phyloP scores from a whole-genome alignment of 805 yeast species.

The Teunomyces aglyptinius region DNA sequence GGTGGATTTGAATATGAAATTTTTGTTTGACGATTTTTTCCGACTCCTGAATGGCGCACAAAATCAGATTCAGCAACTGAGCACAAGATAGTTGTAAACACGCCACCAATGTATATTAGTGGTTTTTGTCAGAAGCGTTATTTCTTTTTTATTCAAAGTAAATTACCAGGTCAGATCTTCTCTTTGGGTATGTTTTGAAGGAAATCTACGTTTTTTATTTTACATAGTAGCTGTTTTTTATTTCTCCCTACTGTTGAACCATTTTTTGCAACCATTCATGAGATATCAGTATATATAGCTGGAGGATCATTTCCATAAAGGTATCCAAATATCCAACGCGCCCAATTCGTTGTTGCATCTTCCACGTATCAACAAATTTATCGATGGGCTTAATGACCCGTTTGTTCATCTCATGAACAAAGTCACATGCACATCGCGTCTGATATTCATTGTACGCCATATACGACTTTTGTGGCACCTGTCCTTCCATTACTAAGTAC shows the following conservation, averaged over 20 bases:
- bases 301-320: conserved; percentile 5
- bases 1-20: background rate
- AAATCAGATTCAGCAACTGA: conserved; percentile 1
- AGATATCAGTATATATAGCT: background rate
- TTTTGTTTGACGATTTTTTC: conserved; percentile 4
- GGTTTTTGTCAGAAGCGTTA: background rate
- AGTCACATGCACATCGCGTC: conserved; percentile 2
- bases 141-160: too few species aligned
- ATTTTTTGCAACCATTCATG: conserved; percentile 4
- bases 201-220: too few species aligned
- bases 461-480: background rate
- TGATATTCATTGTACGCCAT: background rate
- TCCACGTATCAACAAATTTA: background rate
- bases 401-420: background rate
- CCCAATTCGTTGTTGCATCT: background rate
- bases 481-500: background rate
- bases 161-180: too few species aligned
- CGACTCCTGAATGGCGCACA: conserved; percentile 2
- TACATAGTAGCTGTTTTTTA: background rate
- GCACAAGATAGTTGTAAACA: conserved; percentile 2
- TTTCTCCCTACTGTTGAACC: background rate
- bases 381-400: conserved; percentile 1
- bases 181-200: too few species aligned
- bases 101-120: background rate
- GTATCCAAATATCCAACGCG: conserved; percentile 6